Conservation (phyloP, 371 early-diverging fungal genomes). For the Syncephalastrum monosporum region DNA sequence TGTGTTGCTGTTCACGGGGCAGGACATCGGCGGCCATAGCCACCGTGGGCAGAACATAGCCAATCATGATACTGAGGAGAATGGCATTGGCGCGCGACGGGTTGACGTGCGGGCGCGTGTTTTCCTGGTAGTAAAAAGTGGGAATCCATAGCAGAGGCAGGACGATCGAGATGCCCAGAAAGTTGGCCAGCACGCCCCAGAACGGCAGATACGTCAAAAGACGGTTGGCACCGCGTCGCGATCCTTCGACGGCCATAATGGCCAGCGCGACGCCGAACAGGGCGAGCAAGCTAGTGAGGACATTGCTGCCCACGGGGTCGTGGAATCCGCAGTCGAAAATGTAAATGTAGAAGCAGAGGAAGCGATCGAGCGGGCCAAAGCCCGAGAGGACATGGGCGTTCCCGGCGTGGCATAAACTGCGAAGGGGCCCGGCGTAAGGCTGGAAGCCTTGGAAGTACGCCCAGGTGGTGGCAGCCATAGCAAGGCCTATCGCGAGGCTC, state of each 20-base stretch:
- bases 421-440: no score
- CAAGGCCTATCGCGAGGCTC: no score
- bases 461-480: no score
- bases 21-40: constrained; percentile 2
- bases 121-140: constrained; percentile 2
- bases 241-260: constrained; percentile 13
- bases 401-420: no score
- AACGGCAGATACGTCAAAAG: constrained; percentile 5
- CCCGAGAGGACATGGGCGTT: neutral
- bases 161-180: constrained; percentile 12
- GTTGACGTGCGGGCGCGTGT: neutral
- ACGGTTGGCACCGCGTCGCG: constrained; percentile 10
- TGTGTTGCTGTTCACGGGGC: neutral
- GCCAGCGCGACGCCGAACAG: constrained; percentile 11
- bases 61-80: constrained; percentile 8
- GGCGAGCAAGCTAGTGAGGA: constrained; percentile 7
- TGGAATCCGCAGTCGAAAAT: constrained; percentile 12
- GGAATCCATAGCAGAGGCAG: constrained; percentile 13
- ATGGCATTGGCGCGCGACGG: constrained; percentile 15
- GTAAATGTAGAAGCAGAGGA: constrained; percentile 4
- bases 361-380: neutral
- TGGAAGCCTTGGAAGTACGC: no score
- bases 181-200: constrained; percentile 12
- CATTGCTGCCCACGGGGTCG: constrained; percentile 10
- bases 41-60: constrained; percentile 14